phyloP scores from a whole-genome alignment of 2,329 filamentous ascomycete species.

The Leptographium lundbergii region DNA sequence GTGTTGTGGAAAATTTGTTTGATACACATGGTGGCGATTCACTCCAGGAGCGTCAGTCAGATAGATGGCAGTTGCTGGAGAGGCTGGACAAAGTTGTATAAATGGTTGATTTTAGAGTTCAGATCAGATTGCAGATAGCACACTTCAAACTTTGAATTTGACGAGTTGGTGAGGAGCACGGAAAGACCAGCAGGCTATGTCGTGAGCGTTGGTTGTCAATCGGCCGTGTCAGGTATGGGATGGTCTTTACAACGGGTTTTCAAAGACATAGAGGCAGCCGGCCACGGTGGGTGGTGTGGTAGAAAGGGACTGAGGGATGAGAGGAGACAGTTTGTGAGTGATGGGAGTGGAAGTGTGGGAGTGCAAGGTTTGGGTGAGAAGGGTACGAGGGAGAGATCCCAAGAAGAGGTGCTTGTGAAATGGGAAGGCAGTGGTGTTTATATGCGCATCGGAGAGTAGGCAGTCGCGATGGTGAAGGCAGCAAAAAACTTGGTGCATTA shows the following conservation, averaged over 20 bases:
- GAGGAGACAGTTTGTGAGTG: neutral
- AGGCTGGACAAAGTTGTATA: neutral
- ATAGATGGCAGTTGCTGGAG: neutral
- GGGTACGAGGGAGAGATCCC: neutral
- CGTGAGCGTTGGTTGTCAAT: constrained; percentile 15
- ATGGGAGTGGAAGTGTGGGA: neutral
- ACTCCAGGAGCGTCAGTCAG: neutral
- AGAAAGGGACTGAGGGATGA: neutral
- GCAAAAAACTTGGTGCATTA: neutral
- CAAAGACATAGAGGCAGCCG: constrained; percentile 19
- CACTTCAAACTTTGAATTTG: neutral
- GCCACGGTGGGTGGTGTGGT: constrained; percentile 1
- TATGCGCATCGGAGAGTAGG: neutral
- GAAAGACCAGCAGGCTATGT: neutral
- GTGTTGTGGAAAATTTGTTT: constrained; percentile 21
- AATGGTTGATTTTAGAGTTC: neutral
- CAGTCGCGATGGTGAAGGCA: neutral
- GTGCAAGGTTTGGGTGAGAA: neutral
- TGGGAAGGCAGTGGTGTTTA: neutral
- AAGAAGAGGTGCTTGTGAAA: neutral
- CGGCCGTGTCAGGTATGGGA: constrained; percentile 22
- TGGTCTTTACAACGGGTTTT: constrained; percentile 15
- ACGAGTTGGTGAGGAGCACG: neutral
- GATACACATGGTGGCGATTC: constrained; percentile 19
- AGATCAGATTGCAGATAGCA: neutral